These are phyloP conservation scores for Ceratocystis cacaofunesta DNA, from an alignment of 2,329 filamentous ascomycete genomes.

Conservation along the genomic window DNA sequence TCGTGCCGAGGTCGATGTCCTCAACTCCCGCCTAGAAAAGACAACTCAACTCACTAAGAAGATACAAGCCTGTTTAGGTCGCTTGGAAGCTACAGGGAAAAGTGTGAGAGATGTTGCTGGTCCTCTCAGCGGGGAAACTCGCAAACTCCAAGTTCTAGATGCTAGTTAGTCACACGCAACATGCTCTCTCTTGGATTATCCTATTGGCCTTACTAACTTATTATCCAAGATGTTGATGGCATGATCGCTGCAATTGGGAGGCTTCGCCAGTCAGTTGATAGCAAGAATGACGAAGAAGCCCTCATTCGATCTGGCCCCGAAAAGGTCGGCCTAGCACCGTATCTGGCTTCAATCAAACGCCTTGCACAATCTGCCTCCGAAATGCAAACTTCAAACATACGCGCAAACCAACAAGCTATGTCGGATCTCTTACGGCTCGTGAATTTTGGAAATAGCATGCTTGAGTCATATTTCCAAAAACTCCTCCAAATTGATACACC, in stretches of 20 bases:
- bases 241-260: conserved; percentile 77
- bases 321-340: conserved; percentile 66
- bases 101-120: conserved; percentile 84
- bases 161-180: conserved; percentile 42
- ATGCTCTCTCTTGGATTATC: neutral
- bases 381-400: conserved; percentile 77
- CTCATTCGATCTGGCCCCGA: conserved; percentile 82
- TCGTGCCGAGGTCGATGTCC: conserved; percentile 53
- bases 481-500: conserved; percentile 62
- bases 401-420: conserved; percentile 81
- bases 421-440: conserved; percentile 64
- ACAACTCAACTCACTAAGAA: conserved; percentile 88
- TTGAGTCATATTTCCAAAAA: conserved; percentile 72
- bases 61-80: conserved; percentile 73
- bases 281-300: conserved; percentile 78
- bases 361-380: conserved; percentile 72
- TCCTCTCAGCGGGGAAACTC: conserved; percentile 84
- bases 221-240: conserved; percentile 57
- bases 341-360: conserved; percentile 78
- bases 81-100: conserved; percentile 76
- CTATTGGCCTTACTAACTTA: neutral
- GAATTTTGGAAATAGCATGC: conserved; percentile 62
- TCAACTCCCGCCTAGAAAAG: conserved; percentile 69
- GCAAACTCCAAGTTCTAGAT: conserved; percentile 72
- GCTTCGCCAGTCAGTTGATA: conserved; percentile 79